Conservation (phyloP, 2,329 filamentous ascomycete genomes). For the Aspergillus amoenus region DNA sequence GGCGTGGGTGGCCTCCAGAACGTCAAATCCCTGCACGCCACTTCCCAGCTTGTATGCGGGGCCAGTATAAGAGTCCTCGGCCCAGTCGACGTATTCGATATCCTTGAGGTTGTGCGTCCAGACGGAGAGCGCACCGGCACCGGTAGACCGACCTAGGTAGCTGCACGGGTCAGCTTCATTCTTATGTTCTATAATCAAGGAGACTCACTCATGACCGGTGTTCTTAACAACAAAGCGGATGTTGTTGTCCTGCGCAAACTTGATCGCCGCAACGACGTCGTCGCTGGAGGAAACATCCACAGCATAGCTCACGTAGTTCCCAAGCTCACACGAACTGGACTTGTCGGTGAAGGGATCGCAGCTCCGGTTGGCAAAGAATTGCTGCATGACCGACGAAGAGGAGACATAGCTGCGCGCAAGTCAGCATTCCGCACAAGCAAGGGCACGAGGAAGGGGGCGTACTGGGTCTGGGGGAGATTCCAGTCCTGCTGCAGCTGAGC, state of each 20-base stretch:
- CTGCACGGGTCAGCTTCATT: constrained; percentile 8
- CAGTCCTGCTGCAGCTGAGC: constrained; percentile 21
- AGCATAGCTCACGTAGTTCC: constrained; percentile 34
- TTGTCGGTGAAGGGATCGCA: constrained; percentile 31
- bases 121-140: constrained; percentile 49
- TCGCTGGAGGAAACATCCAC: constrained; percentile 33
- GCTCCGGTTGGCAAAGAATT: constrained; percentile 32
- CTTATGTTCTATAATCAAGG: not conserved
- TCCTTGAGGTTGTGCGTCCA: constrained; percentile 35
- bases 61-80: constrained; percentile 47
- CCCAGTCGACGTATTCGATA: constrained; percentile 36
- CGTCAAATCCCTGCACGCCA: constrained; percentile 53
- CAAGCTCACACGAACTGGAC: constrained; percentile 25
- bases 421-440: not conserved
- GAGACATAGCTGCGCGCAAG: constrained; percentile 19
- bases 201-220: constrained; percentile 42
- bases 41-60: constrained; percentile 54
- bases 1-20: constrained; percentile 49
- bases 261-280: constrained; percentile 30
- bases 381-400: constrained; percentile 34
- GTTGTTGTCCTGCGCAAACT: constrained; percentile 51
- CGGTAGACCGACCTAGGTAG: constrained; percentile 58
- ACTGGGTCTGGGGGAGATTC: constrained; percentile 29
- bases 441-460: too few species aligned
- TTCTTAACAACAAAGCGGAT: constrained; percentile 51